A percentile compares a stretch with the other conserved stretches of the same genome.
Evolutionary conservation across 2,329 filamentous ascomycete genomes (phyloP).

Genomic region (Colletotrichum phormii): DNA sequence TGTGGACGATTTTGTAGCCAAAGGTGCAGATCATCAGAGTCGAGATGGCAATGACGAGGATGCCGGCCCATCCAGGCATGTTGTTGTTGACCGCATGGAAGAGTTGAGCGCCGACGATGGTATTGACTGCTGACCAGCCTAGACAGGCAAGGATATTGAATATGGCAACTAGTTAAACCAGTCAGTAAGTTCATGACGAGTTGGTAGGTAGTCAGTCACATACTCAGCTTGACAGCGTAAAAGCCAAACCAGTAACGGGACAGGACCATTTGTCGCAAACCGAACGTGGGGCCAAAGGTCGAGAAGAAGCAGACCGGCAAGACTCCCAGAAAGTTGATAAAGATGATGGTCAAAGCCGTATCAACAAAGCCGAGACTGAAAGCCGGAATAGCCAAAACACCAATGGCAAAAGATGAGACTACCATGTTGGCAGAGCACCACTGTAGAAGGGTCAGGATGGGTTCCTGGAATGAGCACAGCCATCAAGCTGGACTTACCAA

Average conservation of each 20-base stretch:
- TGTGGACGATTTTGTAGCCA: constrained; percentile 81
- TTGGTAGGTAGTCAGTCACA: constrained; percentile 44
- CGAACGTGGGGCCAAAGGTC: constrained; percentile 79
- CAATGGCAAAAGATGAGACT: constrained; percentile 81
- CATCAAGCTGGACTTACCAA: constrained; percentile 64
- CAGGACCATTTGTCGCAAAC: constrained; percentile 84
- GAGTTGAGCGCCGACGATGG: constrained; percentile 83
- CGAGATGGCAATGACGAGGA: constrained; percentile 80
- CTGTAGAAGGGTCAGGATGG: constrained; percentile 20
- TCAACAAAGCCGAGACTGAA: constrained; percentile 81
- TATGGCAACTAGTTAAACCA: constrained; percentile 64
- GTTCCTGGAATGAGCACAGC: neutral
- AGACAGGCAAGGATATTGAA: constrained; percentile 79
- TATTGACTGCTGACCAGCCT: constrained; percentile 82
- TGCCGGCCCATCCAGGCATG: constrained; percentile 79
- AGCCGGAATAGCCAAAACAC: constrained; percentile 74
- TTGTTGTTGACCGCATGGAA: constrained; percentile 77
- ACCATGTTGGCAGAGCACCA: constrained; percentile 86
- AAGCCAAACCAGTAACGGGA: constrained; percentile 82
- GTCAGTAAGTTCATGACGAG: neutral
- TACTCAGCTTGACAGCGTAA: constrained; percentile 75
- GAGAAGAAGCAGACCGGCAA: constrained; percentile 81
- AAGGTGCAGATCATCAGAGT: constrained; percentile 79
- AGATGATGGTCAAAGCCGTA: constrained; percentile 76
- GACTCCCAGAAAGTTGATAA: constrained; percentile 81